A percentile compares a stretch with the other conserved stretches of the same genome.
Evolutionary conservation across 1,139 yeast species (phyloP).

Genomic region (Hansenula sp.): DNA sequence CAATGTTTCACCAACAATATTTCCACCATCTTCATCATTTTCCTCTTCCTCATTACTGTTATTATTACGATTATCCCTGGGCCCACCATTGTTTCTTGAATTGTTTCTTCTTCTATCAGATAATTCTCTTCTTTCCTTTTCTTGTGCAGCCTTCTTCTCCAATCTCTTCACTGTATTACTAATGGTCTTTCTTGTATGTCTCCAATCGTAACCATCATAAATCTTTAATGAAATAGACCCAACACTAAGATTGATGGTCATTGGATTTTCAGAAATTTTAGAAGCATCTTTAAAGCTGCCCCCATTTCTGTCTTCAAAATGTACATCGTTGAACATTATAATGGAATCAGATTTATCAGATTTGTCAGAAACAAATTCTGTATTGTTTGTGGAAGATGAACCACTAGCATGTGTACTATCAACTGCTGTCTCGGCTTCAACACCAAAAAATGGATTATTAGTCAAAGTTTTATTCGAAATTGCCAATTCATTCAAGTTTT

Average conservation of each 20-base stretch:
- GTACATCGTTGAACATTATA: slow-evolving; percentile 40
- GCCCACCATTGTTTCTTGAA: too few relatives aligned
- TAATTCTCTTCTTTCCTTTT: slow-evolving; percentile 21
- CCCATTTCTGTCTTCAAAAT: slow-evolving; percentile 32
- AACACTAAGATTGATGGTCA: slow-evolving; percentile 4
- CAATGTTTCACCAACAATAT: slow-evolving; percentile 56
- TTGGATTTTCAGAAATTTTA: slow-evolving; percentile 8
- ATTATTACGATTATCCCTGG: too few relatives aligned
- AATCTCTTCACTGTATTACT: slow-evolving; percentile 59
- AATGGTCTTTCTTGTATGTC: slow-evolving; percentile 65
- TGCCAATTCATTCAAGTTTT: slow-evolving; percentile 28
- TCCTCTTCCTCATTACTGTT: not conserved
- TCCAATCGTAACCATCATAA: slow-evolving; percentile 94
- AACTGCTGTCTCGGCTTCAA: not conserved
- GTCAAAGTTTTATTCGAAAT: slow-evolving; percentile 10
- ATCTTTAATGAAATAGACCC: slow-evolving; percentile 47
- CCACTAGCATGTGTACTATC: not conserved
- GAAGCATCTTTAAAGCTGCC: slow-evolving; percentile 4
- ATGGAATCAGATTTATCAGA: slow-evolving; percentile 25
- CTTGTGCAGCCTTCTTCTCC: slow-evolving; percentile 42
- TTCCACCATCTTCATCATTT: slow-evolving; percentile 17
- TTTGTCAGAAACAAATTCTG: slow-evolving; percentile 7
- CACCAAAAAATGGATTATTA: slow-evolving; percentile 14
- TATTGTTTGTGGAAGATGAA: not conserved
- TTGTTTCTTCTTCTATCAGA: slow-evolving; percentile 14